Percentiles rank a stretch among this genome's conserved stretches.
Conservation (phyloP, 495 filamentous ascomycete species). For the Xylaria palmicola region DNA sequence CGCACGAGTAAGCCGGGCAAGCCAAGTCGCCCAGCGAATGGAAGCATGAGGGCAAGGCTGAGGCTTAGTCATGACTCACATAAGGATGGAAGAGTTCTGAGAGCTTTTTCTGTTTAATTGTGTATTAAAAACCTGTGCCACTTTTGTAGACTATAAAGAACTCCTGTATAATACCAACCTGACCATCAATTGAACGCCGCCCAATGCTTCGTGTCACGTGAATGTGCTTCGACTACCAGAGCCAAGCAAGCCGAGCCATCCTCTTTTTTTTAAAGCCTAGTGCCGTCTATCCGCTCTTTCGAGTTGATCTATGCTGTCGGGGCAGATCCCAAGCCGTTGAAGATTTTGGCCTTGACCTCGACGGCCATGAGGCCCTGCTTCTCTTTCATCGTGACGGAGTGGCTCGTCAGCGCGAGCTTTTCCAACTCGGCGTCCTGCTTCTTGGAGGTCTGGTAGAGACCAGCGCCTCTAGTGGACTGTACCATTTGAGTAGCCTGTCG, state of each 20-base stretch:
- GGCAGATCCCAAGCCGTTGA: conserved; percentile 60
- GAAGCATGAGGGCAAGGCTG: background rate
- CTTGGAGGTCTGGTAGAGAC: conserved; percentile 14
- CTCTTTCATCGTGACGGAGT: conserved; percentile 84
- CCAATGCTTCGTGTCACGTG: conserved; percentile 16
- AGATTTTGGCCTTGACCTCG: conserved; percentile 82
- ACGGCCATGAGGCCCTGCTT: conserved; percentile 77
- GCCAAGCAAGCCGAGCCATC: background rate
- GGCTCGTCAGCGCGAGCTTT: conserved; percentile 75
- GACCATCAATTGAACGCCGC: conserved; percentile 8
- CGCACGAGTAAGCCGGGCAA: conserved; percentile 52
- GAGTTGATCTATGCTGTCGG: background rate
- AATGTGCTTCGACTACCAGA: background rate
- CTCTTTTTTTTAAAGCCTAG: background rate
- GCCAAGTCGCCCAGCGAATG: conserved; percentile 9
- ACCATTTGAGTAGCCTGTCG: conserved; percentile 56
- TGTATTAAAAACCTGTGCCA: conserved; percentile 11
- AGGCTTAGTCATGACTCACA: background rate
- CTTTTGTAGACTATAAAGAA: conserved; percentile 9
- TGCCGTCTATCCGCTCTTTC: background rate
- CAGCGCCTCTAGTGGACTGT: conserved; percentile 26
- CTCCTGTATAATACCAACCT: conserved; percentile 12
- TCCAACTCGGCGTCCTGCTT: conserved; percentile 62
- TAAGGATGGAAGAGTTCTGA: background rate
- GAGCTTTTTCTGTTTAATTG: background rate